Evolutionary conservation across 2,329 filamentous ascomycete species (phyloP).

Genomic region (Fonsecaea pugnacius): DNA sequence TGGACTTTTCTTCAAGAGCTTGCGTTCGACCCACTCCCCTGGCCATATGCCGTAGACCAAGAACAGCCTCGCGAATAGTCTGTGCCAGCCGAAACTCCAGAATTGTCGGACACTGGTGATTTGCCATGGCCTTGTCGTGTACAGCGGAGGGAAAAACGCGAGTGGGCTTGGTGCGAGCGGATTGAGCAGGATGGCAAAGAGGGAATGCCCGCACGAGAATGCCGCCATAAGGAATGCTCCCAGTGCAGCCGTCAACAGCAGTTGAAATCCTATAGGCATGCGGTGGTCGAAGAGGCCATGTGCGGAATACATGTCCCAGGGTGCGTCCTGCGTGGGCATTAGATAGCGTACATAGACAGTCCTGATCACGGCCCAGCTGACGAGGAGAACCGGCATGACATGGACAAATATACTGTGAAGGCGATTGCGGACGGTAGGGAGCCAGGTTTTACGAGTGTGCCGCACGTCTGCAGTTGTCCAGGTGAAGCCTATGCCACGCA

Average conservation of each 20-base stretch:
- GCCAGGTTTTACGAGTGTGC: slow-evolving; percentile 51
- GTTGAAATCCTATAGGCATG: slow-evolving; percentile 43
- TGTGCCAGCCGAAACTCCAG: slow-evolving; percentile 54
- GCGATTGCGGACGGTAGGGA: slow-evolving; percentile 47
- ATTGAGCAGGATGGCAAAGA: slow-evolving; percentile 47
- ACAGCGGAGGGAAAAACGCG: slow-evolving; percentile 52
- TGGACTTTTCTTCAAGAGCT: slow-evolving; percentile 43
- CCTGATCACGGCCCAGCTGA: slow-evolving; percentile 44
- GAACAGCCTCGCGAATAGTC: slow-evolving; percentile 51
- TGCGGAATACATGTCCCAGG: slow-evolving; percentile 10
- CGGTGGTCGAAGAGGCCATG: slow-evolving; percentile 43
- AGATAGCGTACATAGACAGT: slow-evolving; percentile 40
- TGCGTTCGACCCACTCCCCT: slow-evolving; percentile 50
- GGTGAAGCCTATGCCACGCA: slow-evolving; percentile 52
- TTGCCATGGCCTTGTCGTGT: slow-evolving; percentile 49
- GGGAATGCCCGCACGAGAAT: slow-evolving; percentile 49
- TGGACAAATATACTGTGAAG: slow-evolving; percentile 48
- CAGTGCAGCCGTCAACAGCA: slow-evolving; percentile 46
- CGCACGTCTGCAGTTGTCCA: slow-evolving; percentile 53
- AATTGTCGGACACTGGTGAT: slow-evolving; percentile 47
- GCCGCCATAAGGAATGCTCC: slow-evolving; percentile 52
- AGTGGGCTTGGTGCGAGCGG: slow-evolving; percentile 48
- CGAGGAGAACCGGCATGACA: slow-evolving; percentile 44
- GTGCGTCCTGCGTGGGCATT: slow-evolving; percentile 12
- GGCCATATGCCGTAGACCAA: slow-evolving; percentile 54